Conservation (phyloP, 148 eudicot species). For the Rhododendron kiyosumense region DNA sequence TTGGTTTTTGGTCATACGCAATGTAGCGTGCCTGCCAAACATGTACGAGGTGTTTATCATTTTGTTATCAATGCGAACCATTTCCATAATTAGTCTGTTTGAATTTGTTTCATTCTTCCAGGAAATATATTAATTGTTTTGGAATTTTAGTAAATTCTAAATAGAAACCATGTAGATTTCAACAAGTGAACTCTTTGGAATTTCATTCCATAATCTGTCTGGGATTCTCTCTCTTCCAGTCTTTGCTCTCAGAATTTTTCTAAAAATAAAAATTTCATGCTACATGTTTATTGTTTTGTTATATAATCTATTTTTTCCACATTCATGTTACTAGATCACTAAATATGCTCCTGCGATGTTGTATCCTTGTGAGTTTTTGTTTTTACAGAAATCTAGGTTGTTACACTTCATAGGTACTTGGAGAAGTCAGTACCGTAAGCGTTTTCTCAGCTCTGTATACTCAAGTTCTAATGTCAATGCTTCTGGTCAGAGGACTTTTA, state of each 20-base stretch:
- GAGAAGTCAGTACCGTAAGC: slow-evolving; percentile 92
- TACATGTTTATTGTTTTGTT: background rate
- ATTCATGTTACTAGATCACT: background rate
- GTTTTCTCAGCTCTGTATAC: slow-evolving; percentile 39
- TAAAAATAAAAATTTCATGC: background rate
- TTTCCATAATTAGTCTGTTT: background rate
- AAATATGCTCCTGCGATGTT: background rate
- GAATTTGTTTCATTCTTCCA: background rate
- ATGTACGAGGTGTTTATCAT: background rate
- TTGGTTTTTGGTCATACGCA: background rate
- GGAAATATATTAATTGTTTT: background rate
- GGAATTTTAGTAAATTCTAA: background rate
- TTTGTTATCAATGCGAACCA: background rate
- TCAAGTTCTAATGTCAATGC: slow-evolving; percentile 26
- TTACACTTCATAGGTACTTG: slow-evolving; percentile 89
- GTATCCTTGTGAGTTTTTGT: background rate
- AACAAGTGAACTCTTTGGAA: background rate
- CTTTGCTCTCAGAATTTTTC: background rate
- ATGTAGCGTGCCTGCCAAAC: background rate
- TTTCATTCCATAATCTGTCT: background rate
- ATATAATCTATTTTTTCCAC: background rate
- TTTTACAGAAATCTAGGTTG: slow-evolving; percentile 75
- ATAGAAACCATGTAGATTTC: background rate
- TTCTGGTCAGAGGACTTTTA: slow-evolving; percentile 33
- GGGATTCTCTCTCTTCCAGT: background rate